Evolutionary conservation across 768 basidiomycete species (phyloP).

Genomic region (Imleria badia): DNA sequence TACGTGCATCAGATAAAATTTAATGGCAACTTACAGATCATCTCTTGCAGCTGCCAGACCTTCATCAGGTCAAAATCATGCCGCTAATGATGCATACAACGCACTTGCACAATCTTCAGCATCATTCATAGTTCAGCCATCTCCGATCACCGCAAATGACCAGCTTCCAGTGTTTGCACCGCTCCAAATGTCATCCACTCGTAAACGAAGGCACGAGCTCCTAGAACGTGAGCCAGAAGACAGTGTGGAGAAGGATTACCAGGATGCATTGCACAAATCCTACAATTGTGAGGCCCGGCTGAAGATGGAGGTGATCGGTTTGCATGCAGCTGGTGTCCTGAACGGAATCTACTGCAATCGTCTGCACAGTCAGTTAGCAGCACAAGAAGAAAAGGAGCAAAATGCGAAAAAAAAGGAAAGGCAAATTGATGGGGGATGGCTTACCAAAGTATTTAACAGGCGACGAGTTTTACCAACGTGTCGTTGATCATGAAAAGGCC

Average conservation of each 20-base stretch:
- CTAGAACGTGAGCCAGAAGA: background rate
- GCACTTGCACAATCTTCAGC: no score
- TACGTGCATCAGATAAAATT: no score
- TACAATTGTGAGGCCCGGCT: background rate
- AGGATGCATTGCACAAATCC: background rate
- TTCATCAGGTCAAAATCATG: no score
- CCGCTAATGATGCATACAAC: no score
- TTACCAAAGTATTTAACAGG: conserved; percentile 23
- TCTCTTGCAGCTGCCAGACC: no score
- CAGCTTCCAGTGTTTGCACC: background rate
- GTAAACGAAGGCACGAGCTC: background rate
- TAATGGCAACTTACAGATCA: no score
- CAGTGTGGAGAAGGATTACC: background rate
- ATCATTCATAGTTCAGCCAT: no score
- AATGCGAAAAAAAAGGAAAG: conserved; percentile 8
- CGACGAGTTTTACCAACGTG: conserved; percentile 17
- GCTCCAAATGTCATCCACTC: background rate
- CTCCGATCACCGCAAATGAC: background rate
- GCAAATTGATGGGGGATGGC: conserved; percentile 17
- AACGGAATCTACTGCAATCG: conserved; percentile 16
- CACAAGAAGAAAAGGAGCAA: conserved; percentile 16
- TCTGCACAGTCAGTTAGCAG: conserved; percentile 14
- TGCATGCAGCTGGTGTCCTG: conserved; percentile 4
- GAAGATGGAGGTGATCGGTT: background rate
- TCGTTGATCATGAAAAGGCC: conserved; percentile 5